These are phyloP conservation scores for Aspergillus hortae DNA, from an alignment of 2,329 filamentous ascomycete species.

Conservation along the genomic window DNA sequence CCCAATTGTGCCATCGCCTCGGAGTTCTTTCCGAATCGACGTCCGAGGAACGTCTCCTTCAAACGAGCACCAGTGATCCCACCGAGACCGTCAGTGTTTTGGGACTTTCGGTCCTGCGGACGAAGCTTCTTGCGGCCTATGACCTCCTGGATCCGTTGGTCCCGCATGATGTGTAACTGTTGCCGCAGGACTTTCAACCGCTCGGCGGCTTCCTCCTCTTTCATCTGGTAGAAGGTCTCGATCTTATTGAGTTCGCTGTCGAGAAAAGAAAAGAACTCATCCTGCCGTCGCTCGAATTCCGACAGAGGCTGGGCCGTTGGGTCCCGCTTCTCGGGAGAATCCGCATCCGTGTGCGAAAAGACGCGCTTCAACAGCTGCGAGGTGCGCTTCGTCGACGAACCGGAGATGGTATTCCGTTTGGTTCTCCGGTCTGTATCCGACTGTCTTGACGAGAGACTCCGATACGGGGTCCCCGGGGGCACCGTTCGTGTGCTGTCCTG, in stretches of 20 bases:
- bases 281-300: constrained; percentile 68
- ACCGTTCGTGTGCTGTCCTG: constrained; percentile 10
- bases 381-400: constrained; percentile 19
- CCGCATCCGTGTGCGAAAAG: constrained; percentile 34
- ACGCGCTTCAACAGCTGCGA: constrained; percentile 38
- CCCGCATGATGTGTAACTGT: constrained; percentile 90
- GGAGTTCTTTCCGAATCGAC: constrained; percentile 55
- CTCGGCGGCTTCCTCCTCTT: constrained; percentile 78
- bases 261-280: constrained; percentile 84
- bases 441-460: constrained; percentile 10
- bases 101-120: constrained; percentile 19
- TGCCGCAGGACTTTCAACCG: constrained; percentile 69
- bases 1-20: constrained; percentile 45
- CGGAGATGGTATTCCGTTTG: constrained; percentile 21
- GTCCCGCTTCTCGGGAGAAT: constrained; percentile 45
- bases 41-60: constrained; percentile 42
- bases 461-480: constrained; percentile 1
- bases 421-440: constrained; percentile 8
- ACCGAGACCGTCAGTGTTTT: constrained; percentile 21
- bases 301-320: constrained; percentile 53
- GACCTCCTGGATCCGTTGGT: constrained; percentile 71
- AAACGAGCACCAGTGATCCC: constrained; percentile 27
- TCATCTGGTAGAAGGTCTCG: constrained; percentile 80
- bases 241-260: constrained; percentile 87
- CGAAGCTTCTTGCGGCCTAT: constrained; percentile 45